These are phyloP conservation scores for Vaccinium corymbosum DNA, from an alignment of 148 eudicot genomes.

Conservation along the genomic window DNA sequence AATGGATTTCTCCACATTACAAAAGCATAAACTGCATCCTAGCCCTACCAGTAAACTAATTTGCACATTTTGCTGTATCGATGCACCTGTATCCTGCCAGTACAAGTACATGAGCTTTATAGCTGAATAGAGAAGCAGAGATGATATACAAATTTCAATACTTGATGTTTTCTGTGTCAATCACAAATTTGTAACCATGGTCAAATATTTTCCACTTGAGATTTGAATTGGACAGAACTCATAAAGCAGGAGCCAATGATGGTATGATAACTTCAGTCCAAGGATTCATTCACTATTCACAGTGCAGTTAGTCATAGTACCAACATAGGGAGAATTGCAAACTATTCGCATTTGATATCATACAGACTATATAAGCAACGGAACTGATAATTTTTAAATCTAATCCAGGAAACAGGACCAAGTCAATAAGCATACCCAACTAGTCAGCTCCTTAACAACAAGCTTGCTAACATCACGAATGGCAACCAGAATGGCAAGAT, in stretches of 20 bases:
- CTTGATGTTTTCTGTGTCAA: not conserved
- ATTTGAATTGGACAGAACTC: not conserved
- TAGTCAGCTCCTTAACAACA: conserved; percentile 82
- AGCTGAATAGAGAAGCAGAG: not conserved
- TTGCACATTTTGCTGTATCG: no score
- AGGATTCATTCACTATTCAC: not conserved
- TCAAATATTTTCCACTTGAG: not conserved
- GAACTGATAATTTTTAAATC: not conserved
- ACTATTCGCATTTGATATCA: not conserved
- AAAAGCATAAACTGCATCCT: no score
- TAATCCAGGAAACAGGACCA: not conserved
- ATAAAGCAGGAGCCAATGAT: not conserved
- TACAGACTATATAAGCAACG: not conserved
- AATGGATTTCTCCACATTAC: not conserved
- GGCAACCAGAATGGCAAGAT: conserved; percentile 73
- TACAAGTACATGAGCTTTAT: no score
- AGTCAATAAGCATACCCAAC: conserved; percentile 60
- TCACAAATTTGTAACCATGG: not conserved
- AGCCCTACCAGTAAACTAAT: no score
- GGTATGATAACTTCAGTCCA: no score
- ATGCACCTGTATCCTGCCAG: no score
- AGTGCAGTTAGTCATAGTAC: not conserved
- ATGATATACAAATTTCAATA: not conserved
- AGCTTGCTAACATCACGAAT: conserved; percentile 97
- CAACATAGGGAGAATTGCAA: not conserved